A percentile compares a stretch with the other conserved stretches of the same genome.
These are phyloP conservation scores for Ambrosiella cleistominuta DNA, from an alignment of 2,329 filamentous ascomycete genomes.

Conservation along the genomic window DNA sequence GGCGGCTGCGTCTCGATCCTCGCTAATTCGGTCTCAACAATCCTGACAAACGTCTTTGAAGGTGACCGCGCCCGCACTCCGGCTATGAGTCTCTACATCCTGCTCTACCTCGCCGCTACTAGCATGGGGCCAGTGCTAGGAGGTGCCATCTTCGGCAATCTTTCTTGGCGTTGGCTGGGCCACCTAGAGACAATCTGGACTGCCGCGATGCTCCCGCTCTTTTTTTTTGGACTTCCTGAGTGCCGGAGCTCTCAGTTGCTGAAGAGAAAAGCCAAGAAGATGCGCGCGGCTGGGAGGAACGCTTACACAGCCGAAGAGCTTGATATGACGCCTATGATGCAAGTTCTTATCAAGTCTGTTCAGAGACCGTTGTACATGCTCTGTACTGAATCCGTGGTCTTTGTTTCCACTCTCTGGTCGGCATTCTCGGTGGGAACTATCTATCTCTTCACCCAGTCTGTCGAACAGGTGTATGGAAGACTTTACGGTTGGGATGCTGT, in stretches of 20 bases:
- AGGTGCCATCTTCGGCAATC: conserved; percentile 16
- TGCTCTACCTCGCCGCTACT: conserved; percentile 14
- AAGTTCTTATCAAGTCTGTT: conserved; percentile 8
- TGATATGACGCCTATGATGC: conserved; percentile 3
- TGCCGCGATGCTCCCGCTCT: conserved; percentile 23
- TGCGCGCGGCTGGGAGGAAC: conserved; percentile 4
- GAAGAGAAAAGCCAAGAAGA: conserved; percentile 6
- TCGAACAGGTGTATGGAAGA: conserved; percentile 14
- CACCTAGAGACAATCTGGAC: conserved; percentile 25
- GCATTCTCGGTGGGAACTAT: conserved; percentile 16
- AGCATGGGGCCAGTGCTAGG: conserved; percentile 20
- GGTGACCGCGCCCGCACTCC: conserved; percentile 16
- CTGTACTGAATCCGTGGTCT: conserved; percentile 30
- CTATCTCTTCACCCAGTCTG: conserved; percentile 17
- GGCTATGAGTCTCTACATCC: conserved; percentile 16
- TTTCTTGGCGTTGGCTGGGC: conserved; percentile 22
- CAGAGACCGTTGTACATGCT: conserved; percentile 12
- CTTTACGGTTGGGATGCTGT: conserved; percentile 15
- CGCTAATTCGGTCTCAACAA: conserved; percentile 16
- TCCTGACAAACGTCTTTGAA: conserved; percentile 18
- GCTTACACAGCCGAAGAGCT: conserved; percentile 9
- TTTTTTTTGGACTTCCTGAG: conserved; percentile 14
- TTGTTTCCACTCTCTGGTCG: conserved; percentile 29
- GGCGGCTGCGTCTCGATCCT: conserved; percentile 18
- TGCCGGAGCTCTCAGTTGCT: conserved; percentile 5